phyloP scores from a whole-genome alignment of 2,329 filamentous ascomycete species.

The Phoma sp. region DNA sequence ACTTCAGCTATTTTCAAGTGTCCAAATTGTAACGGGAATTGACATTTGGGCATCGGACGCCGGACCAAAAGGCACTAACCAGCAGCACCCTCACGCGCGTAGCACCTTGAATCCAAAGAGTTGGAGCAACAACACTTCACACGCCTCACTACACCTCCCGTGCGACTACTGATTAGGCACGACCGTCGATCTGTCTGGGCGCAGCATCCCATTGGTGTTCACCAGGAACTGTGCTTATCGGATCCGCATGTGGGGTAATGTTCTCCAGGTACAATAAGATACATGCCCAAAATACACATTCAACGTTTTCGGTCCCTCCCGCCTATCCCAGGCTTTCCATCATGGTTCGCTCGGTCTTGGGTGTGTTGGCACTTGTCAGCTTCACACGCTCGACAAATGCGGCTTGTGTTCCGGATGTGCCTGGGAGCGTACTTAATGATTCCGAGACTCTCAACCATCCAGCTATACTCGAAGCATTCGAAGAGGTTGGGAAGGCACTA shows the following conservation, averaged over 20 bases:
- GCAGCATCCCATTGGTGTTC: slow-evolving; percentile 1
- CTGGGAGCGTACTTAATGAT: slow-evolving; percentile 27
- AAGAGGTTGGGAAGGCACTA: slow-evolving; percentile 21
- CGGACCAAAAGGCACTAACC: too few relatives aligned
- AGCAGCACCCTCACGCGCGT: neutral
- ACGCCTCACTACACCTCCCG: neutral
- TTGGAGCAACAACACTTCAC: neutral
- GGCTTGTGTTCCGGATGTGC: slow-evolving; percentile 37
- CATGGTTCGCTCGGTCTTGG: neutral
- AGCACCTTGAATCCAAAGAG: neutral
- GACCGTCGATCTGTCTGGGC: slow-evolving; percentile 8
- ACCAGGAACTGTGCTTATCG: slow-evolving; percentile 6
- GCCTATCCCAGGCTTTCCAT: neutral
- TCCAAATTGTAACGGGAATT: neutral
- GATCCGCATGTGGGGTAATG: neutral
- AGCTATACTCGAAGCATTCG: slow-evolving; percentile 31
- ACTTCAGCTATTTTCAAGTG: neutral
- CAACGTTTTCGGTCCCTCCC: neutral
- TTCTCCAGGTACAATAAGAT: neutral
- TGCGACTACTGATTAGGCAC: neutral
- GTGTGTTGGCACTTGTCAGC: neutral
- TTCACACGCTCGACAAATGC: neutral
- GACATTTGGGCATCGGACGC: too few relatives aligned
- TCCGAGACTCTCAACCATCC: slow-evolving; percentile 27
- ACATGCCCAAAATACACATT: neutral